Conservation (phyloP, 192 early-diverging fungal species). For the Gryganskiella cystojenkinii region DNA sequence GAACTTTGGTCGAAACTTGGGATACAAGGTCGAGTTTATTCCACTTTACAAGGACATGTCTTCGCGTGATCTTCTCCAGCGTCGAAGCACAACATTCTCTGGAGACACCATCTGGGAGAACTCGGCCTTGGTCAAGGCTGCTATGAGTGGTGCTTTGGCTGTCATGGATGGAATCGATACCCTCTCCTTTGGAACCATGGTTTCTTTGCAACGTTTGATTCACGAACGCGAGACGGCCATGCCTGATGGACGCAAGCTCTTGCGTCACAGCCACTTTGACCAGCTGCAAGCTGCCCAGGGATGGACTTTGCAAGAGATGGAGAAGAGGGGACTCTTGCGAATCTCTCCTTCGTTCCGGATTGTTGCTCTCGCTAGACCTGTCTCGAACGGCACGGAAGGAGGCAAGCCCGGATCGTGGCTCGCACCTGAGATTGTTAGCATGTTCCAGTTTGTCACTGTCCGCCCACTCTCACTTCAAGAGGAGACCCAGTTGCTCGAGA, state of each 20-base stretch:
- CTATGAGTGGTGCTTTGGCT: slow-evolving; percentile 76
- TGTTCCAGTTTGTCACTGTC: slow-evolving; percentile 80
- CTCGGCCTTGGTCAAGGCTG: slow-evolving; percentile 76
- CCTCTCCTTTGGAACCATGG: slow-evolving; percentile 75
- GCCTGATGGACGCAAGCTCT: slow-evolving; percentile 73
- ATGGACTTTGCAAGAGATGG: slow-evolving; percentile 60
- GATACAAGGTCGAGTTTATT: slow-evolving; percentile 73
- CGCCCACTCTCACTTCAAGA: slow-evolving; percentile 63
- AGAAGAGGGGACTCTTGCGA: slow-evolving; percentile 59
- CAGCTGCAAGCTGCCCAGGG: slow-evolving; percentile 59
- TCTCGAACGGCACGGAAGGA: slow-evolving; percentile 56
- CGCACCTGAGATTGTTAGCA: slow-evolving; percentile 71
- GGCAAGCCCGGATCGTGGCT: slow-evolving; percentile 72
- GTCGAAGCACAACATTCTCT: slow-evolving; percentile 72
- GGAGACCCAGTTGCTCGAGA: slow-evolving; percentile 60
- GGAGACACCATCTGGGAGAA: slow-evolving; percentile 85
- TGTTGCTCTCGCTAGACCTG: slow-evolving; percentile 70
- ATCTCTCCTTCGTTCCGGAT: slow-evolving; percentile 83
- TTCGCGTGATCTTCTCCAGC: slow-evolving; percentile 80
- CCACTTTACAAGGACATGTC: slow-evolving; percentile 86
- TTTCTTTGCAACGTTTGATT: slow-evolving; percentile 71
- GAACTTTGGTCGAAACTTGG: slow-evolving; percentile 63
- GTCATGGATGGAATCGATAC: slow-evolving; percentile 81
- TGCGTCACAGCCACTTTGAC: slow-evolving; percentile 65
- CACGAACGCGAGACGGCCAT: slow-evolving; percentile 75